A percentile compares a stretch with the other conserved stretches of the same genome.
These are phyloP conservation scores for Filobasidium floriforme DNA, from an alignment of 768 basidiomycete species.

Conservation along the genomic window DNA sequence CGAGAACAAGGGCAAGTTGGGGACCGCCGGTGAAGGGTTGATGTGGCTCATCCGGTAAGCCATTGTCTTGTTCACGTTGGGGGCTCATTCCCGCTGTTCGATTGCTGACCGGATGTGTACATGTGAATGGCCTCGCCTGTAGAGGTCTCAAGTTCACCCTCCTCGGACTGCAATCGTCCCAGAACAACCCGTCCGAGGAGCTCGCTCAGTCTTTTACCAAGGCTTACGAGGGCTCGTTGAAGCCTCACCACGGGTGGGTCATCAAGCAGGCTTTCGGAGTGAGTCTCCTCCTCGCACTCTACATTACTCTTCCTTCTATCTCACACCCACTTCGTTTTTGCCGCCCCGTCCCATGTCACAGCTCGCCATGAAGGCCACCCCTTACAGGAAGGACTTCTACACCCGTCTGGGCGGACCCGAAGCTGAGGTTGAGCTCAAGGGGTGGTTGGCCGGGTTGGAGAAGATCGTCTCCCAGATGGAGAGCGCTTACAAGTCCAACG, in stretches of 20 bases:
- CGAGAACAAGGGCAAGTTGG: constrained; percentile 62
- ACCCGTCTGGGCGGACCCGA: constrained; percentile 52
- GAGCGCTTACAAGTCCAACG: constrained; percentile 46
- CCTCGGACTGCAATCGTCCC: constrained; percentile 60
- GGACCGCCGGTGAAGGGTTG: constrained; percentile 76
- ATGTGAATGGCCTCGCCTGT: background rate
- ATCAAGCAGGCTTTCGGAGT: constrained; percentile 55
- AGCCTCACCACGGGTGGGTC: constrained; percentile 62
- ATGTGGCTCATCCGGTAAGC: constrained; percentile 71
- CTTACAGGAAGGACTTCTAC: constrained; percentile 57
- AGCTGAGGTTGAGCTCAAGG: constrained; percentile 51
- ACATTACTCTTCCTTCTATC: background rate
- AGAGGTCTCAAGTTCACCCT: constrained; percentile 81
- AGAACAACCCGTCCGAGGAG: constrained; percentile 60
- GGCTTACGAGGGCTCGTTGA: constrained; percentile 74
- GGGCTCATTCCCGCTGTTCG: no score
- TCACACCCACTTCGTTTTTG: background rate
- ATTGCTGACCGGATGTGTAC: no score
- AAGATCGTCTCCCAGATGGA: constrained; percentile 51
- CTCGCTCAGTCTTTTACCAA: constrained; percentile 67
- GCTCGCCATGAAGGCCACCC: constrained; percentile 67
- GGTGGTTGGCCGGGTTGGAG: constrained; percentile 55
- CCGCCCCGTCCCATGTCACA: constrained; percentile 26
- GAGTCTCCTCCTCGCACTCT: constrained; percentile 34
- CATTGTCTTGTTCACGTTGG: background rate